These are phyloP conservation scores for Backusella psychrophila DNA, from an alignment of 192 early-diverging fungal species.

Conservation along the genomic window DNA sequence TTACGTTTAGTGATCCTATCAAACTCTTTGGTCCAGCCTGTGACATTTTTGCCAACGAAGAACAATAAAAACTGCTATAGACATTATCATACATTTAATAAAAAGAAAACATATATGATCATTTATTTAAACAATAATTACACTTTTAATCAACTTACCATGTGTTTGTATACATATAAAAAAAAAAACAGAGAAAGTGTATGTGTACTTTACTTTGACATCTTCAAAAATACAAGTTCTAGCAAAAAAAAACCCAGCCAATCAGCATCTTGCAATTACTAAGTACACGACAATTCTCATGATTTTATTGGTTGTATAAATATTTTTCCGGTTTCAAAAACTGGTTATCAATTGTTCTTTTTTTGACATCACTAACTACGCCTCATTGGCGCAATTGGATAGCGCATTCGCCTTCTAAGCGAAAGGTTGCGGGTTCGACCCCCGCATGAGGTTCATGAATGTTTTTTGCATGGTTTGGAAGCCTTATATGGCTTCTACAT, in stretches of 20 bases:
- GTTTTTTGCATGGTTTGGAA: no score
- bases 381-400: conserved; percentile 54
- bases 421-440: conserved; percentile 82
- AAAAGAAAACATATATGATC: background rate
- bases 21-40: background rate
- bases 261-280: background rate
- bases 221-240: no score
- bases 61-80: background rate
- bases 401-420: conserved; percentile 81
- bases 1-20: background rate
- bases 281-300: background rate
- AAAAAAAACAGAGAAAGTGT: no score
- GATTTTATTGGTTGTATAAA: background rate
- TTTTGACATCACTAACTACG: background rate
- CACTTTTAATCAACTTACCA: background rate
- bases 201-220: no score
- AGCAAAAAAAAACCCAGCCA: no score
- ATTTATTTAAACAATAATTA: background rate
- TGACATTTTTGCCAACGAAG: background rate
- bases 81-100: background rate
- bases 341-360: background rate
- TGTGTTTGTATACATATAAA: no score
- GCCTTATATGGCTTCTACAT: no score
- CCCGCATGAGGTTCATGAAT: conserved; percentile 19
- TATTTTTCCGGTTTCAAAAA: background rate